These are phyloP conservation scores for Stevia rebaudiana DNA, from an alignment of 140 eudicot species.

Conservation along the genomic window DNA sequence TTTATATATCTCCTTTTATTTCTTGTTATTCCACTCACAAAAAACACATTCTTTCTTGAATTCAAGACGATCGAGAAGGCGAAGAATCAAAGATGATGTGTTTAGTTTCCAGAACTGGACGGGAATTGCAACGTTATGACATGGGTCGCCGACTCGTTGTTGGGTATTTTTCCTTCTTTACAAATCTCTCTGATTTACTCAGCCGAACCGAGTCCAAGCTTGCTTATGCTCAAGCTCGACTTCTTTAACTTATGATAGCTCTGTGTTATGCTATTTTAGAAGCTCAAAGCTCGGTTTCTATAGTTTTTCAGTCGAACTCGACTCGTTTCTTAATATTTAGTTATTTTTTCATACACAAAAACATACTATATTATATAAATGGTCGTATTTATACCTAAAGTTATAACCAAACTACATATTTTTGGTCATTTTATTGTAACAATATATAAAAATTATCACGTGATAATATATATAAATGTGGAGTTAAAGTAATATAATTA, in stretches of 20 bases:
- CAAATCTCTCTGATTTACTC: background rate
- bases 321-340: background rate
- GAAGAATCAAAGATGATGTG: constrained; percentile 42
- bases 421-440: too few relatives aligned
- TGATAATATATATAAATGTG: too few relatives aligned
- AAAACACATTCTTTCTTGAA: background rate
- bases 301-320: background rate
- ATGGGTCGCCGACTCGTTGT: constrained; percentile 76
- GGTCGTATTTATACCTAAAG: too few relatives aligned
- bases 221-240: background rate
- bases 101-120: constrained; percentile 62
- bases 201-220: background rate
- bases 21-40: background rate
- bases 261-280: background rate
- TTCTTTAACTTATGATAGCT: background rate
- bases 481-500: too few relatives aligned
- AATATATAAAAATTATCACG: too few relatives aligned
- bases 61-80: background rate
- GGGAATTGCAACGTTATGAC: constrained; percentile 73
- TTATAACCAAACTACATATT: too few relatives aligned
- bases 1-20: background rate
- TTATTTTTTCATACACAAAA: background rate
- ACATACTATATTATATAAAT: background rate
- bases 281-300: background rate
- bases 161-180: constrained; percentile 38